These are phyloP conservation scores for Rhodomyrtus tomentosa DNA, from an alignment of 345 rosid genomes.

Conservation along the genomic window DNA sequence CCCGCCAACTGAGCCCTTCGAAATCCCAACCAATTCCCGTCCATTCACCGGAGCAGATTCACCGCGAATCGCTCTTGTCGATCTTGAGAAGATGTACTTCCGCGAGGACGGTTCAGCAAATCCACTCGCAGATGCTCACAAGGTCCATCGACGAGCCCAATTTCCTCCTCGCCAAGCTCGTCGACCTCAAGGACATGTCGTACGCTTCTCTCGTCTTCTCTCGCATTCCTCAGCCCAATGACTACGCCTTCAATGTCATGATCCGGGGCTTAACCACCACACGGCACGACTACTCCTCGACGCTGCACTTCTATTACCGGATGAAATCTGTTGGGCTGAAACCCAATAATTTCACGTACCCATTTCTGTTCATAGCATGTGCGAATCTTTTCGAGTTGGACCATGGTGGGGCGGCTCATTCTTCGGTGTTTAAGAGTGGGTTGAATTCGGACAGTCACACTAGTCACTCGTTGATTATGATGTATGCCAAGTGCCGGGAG, in stretches of 20 bases:
- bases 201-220: conserved; percentile 55
- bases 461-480: conserved; percentile 47
- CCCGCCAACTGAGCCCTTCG: not conserved
- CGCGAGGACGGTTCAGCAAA: conserved; percentile 33
- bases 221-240: conserved; percentile 41
- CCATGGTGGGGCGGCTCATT: conserved; percentile 48
- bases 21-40: not conserved
- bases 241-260: conserved; percentile 72
- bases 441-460: conserved; percentile 44
- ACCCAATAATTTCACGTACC: conserved; percentile 67
- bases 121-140: conserved; percentile 61
- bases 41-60: not conserved
- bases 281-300: conserved; percentile 30
- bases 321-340: conserved; percentile 46
- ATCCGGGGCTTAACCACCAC: conserved; percentile 59
- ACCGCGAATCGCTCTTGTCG: conserved; percentile 18
- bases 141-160: conserved; percentile 37
- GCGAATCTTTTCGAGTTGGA: conserved; percentile 34
- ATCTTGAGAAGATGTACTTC: conserved; percentile 31
- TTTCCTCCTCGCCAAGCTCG: conserved; percentile 55
- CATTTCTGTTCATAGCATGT: conserved; percentile 58
- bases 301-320: conserved; percentile 36
- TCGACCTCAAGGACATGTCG: conserved; percentile 38
- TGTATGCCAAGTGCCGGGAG: conserved; percentile 44
- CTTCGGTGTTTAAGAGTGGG: conserved; percentile 42